Evolutionary conservation across 1,139 yeast genomes (phyloP).

Genomic region (Suhomyces maxii): DNA sequence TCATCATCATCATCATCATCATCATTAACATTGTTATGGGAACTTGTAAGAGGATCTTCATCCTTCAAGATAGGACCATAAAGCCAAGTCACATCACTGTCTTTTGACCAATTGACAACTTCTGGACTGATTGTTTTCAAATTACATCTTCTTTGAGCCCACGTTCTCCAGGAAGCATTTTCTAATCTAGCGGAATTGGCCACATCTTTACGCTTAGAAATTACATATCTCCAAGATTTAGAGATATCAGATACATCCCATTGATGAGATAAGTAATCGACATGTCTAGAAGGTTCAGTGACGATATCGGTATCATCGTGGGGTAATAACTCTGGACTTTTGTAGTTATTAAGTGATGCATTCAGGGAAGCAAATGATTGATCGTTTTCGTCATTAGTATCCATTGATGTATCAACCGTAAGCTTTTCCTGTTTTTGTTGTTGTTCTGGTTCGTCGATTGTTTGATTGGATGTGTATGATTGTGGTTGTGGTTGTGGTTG

Average conservation of each 20-base stretch:
- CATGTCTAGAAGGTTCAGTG: slow-evolving; percentile 84
- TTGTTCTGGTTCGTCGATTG: not conserved
- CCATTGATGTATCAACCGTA: not conserved
- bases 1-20: slow-evolving; percentile 30
- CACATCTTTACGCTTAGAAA: slow-evolving; percentile 71
- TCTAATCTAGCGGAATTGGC: slow-evolving; percentile 70
- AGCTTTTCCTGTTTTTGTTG: not conserved
- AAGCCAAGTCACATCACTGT: slow-evolving; percentile 78
- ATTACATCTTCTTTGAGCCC: slow-evolving; percentile 75
- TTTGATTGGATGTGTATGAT: not conserved
- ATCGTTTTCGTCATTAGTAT: not conserved
- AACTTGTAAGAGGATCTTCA: slow-evolving; percentile 21
- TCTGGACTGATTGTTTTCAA: slow-evolving; percentile 72
- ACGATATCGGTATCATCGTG: slow-evolving; percentile 85
- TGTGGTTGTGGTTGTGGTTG: not conserved
- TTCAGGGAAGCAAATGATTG: not conserved
- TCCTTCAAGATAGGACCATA: slow-evolving; percentile 72
- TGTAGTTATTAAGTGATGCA: slow-evolving; percentile 2
- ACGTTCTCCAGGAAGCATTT: slow-evolving; percentile 83
- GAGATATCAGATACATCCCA: slow-evolving; percentile 96
- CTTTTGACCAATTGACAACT: slow-evolving; percentile 76
- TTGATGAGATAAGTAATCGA: slow-evolving; percentile 89
- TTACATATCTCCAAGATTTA: slow-evolving; percentile 92
- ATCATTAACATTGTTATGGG: slow-evolving; percentile 22
- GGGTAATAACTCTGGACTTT: slow-evolving; percentile 48